phyloP scores from a whole-genome alignment of 2,329 filamentous ascomycete species.

The Aureobasidium musti region DNA sequence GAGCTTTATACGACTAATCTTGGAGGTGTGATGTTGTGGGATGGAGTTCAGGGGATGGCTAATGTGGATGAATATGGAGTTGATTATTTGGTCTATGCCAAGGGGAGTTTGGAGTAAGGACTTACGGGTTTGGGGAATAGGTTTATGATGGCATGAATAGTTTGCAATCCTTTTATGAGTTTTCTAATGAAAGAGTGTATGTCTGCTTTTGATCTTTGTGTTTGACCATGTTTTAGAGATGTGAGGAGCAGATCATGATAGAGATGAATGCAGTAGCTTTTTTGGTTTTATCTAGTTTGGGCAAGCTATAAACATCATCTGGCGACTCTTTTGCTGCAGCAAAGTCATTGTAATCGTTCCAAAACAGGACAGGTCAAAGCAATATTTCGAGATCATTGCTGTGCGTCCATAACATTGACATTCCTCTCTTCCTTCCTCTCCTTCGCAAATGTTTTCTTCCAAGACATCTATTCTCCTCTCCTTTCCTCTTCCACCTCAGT shows the following conservation, averaged over 20 bases:
- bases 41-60: constrained; percentile 36
- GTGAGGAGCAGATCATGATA: neutral
- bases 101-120: constrained; percentile 9
- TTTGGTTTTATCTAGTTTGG: neutral
- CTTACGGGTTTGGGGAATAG: neutral
- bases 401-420: constrained; percentile 5
- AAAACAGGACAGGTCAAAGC: constrained; percentile 6
- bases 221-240: neutral
- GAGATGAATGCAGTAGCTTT: neutral
- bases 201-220: no score
- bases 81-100: constrained; percentile 30
- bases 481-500: constrained; percentile 11
- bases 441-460: neutral
- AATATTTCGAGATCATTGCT: neutral
- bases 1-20: constrained; percentile 39
- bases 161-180: neutral
- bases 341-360: neutral
- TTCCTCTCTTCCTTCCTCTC: neutral
- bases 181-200: no score
- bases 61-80: constrained; percentile 36
- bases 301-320: constrained; percentile 7
- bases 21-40: constrained; percentile 49
- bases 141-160: neutral
- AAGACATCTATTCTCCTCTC: neutral
- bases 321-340: neutral